phyloP scores from a whole-genome alignment of 1,284 basidiomycete species.

The Irpex sp. region DNA sequence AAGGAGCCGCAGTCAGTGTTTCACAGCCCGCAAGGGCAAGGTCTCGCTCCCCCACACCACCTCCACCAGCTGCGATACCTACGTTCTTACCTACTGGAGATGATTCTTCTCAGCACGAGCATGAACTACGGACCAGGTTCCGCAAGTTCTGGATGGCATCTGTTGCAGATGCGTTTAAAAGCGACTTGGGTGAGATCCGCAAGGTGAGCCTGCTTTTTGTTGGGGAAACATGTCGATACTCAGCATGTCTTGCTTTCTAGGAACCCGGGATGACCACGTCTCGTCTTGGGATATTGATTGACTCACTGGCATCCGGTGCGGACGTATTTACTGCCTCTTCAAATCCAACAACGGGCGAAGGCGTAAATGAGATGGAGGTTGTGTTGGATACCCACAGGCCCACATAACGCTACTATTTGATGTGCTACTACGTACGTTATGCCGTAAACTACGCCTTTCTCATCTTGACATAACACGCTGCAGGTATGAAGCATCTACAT shows the following conservation, averaged over 20 bases:
- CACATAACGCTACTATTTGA: not conserved
- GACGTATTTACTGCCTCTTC: constrained; percentile 56
- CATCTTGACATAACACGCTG: too few relatives aligned
- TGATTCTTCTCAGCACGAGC: constrained; percentile 37
- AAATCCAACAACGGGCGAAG: constrained; percentile 14
- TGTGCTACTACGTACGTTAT: not conserved
- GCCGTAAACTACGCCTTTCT: not conserved
- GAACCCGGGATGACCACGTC: constrained; percentile 68
- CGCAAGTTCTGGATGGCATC: constrained; percentile 79
- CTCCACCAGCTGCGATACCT: constrained; percentile 44
- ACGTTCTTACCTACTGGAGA: constrained; percentile 44
- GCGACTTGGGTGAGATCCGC: constrained; percentile 73
- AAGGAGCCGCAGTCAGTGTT: constrained; percentile 5
- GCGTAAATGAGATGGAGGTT: constrained; percentile 50
- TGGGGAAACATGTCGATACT: not conserved
- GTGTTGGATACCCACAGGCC: constrained; percentile 26
- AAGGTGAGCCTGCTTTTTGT: constrained; percentile 43
- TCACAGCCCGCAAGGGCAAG: constrained; percentile 12
- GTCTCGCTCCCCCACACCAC: constrained; percentile 42
- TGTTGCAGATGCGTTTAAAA: constrained; percentile 73
- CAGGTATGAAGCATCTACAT: too few relatives aligned
- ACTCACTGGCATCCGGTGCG: constrained; percentile 73
- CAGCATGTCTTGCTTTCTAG: constrained; percentile 30
- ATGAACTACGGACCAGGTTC: constrained; percentile 58
- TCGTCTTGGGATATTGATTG: constrained; percentile 65